A percentile compares a stretch with the other conserved stretches of the same genome.
Conservation (phyloP, 2,329 filamentous ascomycete genomes). For the Trichoderma hamatum region DNA sequence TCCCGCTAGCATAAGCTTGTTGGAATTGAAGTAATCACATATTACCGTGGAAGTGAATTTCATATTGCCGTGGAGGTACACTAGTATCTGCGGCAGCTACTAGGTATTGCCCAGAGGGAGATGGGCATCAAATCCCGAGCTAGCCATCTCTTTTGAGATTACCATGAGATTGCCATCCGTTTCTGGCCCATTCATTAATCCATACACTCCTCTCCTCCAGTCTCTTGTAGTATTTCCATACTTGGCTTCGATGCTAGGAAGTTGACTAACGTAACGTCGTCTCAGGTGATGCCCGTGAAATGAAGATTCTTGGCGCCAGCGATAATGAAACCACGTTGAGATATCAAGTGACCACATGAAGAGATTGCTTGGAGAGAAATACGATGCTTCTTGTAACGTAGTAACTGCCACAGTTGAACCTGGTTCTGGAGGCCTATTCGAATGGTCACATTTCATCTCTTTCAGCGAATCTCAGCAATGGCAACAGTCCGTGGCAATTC, state of each 20-base stretch:
- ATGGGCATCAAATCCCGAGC: neutral
- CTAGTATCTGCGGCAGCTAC: neutral
- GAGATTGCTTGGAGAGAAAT: neutral
- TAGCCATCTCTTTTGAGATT: neutral
- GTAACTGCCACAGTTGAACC: neutral
- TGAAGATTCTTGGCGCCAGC: neutral
- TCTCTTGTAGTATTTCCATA: neutral
- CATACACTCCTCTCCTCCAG: neutral
- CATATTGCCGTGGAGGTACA: no score
- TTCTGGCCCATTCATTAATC: neutral
- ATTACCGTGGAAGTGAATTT: neutral
- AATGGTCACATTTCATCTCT: neutral
- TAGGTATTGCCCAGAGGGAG: neutral
- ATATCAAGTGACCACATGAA: neutral
- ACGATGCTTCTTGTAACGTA: neutral
- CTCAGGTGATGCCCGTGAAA: neutral
- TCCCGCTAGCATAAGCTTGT: constrained; percentile 3
- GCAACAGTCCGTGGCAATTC: no score
- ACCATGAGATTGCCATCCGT: neutral
- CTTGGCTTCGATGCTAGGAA: neutral
- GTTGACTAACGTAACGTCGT: neutral
- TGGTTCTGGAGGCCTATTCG: neutral
- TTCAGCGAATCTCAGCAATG: neutral
- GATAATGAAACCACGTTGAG: neutral
- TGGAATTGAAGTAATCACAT: neutral